Conservation (phyloP, 768 basidiomycete species). For the Pisolithus tinctorius region DNA sequence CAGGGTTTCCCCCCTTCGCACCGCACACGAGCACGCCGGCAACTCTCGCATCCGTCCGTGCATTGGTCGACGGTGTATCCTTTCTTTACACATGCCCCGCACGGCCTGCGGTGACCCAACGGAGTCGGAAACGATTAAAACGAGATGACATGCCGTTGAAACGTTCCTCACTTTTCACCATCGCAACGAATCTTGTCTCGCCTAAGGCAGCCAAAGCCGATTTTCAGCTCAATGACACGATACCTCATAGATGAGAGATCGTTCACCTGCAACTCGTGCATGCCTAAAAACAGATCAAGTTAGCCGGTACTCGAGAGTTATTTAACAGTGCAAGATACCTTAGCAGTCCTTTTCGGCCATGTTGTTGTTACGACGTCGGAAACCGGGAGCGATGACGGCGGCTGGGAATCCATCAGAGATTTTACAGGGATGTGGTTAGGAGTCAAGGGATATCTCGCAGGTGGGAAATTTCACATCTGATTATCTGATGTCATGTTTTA, state of each 20-base stretch:
- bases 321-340: slow-evolving; percentile 28
- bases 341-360: slow-evolving; percentile 47
- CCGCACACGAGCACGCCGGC: slow-evolving; percentile 43
- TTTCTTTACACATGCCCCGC: slow-evolving; percentile 50
- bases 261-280: slow-evolving; percentile 52
- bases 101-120: slow-evolving; percentile 37
- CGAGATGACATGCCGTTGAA: not conserved
- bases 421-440: slow-evolving; percentile 20
- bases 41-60: slow-evolving; percentile 55
- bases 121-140: not conserved
- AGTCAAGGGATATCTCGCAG: slow-evolving; percentile 10
- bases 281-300: slow-evolving; percentile 31
- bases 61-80: slow-evolving; percentile 47
- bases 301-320: not conserved
- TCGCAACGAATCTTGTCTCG: slow-evolving; percentile 61
- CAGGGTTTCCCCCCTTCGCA: slow-evolving; percentile 35
- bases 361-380: slow-evolving; percentile 43
- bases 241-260: not conserved
- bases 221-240: not conserved
- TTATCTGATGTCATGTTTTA: not conserved
- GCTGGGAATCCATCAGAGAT: slow-evolving; percentile 29
- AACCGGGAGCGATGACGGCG: slow-evolving; percentile 36
- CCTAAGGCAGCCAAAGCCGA: slow-evolving; percentile 23
- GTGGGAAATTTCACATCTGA: slow-evolving; percentile 26
- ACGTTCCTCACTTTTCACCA: slow-evolving; percentile 36